phyloP scores from a whole-genome alignment of 78 protist genomes.

The Dictyostelium intermedium region DNA sequence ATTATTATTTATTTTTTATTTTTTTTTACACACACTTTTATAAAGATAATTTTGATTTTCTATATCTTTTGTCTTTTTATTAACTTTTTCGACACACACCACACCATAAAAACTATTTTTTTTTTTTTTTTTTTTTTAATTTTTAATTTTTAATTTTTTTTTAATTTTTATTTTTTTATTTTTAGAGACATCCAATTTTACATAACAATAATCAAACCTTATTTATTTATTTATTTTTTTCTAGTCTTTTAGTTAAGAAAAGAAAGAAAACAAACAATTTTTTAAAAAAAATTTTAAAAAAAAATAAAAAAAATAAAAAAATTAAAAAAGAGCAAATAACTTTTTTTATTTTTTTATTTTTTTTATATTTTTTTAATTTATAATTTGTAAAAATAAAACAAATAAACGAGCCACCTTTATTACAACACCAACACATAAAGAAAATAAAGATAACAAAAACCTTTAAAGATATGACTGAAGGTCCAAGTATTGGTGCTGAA shows the following conservation, averaged over 20 bases:
- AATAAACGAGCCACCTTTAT: neutral
- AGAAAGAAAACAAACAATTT: neutral
- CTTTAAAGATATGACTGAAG: constrained; percentile 20
- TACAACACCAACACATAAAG: neutral
- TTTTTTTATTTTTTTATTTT: neutral
- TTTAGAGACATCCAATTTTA: neutral
- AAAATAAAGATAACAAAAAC: neutral
- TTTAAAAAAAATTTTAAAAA: neutral
- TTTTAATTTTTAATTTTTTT: too few relatives aligned
- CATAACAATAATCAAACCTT: neutral
- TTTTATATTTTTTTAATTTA: neutral
- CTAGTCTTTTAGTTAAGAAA: neutral
- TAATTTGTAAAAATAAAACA: constrained; percentile 4
- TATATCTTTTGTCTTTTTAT: neutral
- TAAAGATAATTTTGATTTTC: neutral
- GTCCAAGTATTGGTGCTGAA: neutral
- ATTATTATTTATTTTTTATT: too few relatives aligned
- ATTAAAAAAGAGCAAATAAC: neutral
- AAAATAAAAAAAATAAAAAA: neutral
- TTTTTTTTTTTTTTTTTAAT: too few relatives aligned
- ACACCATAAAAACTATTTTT: too few relatives aligned
- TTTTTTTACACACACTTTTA: too few relatives aligned
- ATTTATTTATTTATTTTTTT: too few relatives aligned
- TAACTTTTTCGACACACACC: neutral
- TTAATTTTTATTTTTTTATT: too few relatives aligned